A percentile compares a stretch with the other conserved stretches of the same genome.
Evolutionary conservation across 2,329 filamentous ascomycete genomes (phyloP).

Genomic region (Trichocomaceae sp.): DNA sequence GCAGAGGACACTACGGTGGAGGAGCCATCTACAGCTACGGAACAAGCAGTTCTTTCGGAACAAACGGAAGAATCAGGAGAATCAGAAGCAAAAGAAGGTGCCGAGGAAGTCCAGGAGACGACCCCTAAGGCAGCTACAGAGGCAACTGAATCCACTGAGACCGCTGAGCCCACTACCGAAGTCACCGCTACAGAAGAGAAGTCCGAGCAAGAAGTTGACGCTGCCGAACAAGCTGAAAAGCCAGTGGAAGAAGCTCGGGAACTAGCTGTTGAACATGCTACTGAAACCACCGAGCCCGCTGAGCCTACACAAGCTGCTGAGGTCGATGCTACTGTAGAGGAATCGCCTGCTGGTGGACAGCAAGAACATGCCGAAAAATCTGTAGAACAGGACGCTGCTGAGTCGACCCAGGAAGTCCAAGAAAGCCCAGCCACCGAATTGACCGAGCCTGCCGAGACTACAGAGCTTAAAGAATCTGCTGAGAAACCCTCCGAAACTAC

Average conservation of each 20-base stretch:
- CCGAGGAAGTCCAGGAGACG: not conserved
- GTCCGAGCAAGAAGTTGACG: not conserved
- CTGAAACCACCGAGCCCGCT: not conserved
- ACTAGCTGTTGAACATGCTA: not conserved
- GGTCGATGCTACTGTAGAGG: constrained; percentile 2
- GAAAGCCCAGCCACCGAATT: not conserved
- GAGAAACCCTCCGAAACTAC: not conserved
- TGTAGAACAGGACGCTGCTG: not conserved
- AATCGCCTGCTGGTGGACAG: not conserved
- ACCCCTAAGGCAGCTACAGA: not conserved
- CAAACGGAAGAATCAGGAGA: not conserved
- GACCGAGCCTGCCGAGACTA: not conserved
- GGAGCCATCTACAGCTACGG: not conserved
- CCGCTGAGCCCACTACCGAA: not conserved
- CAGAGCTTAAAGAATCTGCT: not conserved
- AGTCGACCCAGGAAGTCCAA: not conserved
- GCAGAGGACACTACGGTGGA: not conserved
- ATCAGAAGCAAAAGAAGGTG: not conserved
- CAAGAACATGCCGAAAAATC: not conserved
- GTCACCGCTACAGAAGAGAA: not conserved
- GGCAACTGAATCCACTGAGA: not conserved
- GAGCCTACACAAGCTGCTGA: not conserved
- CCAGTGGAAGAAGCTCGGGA: not conserved
- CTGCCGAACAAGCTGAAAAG: not conserved
- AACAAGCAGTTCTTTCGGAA: not conserved